phyloP scores from a whole-genome alignment of 1,139 yeast species.

The Yamadazyma friedrichii region DNA sequence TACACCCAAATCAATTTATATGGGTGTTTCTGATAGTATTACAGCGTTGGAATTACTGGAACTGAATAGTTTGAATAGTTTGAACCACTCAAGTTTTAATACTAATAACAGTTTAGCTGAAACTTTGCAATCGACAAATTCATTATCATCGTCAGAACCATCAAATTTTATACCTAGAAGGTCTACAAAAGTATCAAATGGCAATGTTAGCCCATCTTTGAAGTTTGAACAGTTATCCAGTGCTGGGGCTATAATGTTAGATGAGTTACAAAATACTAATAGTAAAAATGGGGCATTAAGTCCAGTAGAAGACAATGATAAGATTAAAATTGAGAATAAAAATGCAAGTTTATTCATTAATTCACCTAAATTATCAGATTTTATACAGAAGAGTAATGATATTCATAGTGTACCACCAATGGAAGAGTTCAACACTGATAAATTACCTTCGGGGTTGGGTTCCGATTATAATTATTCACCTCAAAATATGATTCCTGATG shows the following conservation, averaged over 20 bases:
- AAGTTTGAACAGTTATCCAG: no score
- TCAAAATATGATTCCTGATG: constrained; percentile 1
- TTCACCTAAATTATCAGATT: constrained; percentile 6
- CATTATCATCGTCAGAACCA: background rate
- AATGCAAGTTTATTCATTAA: constrained; percentile 1
- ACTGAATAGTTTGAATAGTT: constrained; percentile 1
- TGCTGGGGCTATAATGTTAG: no score
- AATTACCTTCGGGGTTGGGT: background rate
- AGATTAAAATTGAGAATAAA: constrained; percentile 1
- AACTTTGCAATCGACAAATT: background rate
- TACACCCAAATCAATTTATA: background rate
- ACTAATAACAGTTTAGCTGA: background rate
- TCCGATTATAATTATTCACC: background rate
- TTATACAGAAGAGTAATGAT: background rate
- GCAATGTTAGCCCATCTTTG: no score
- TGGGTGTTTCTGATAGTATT: background rate
- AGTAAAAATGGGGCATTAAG: background rate
- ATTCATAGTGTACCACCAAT: background rate
- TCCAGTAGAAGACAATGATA: background rate
- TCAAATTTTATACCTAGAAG: no score
- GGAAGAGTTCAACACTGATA: background rate
- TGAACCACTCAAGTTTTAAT: constrained; percentile 1
- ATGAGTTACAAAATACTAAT: background rate
- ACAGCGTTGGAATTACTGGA: background rate
- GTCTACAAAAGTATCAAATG: no score